phyloP scores from a whole-genome alignment of 495 filamentous ascomycete species.

The Cryomyces minteri region DNA sequence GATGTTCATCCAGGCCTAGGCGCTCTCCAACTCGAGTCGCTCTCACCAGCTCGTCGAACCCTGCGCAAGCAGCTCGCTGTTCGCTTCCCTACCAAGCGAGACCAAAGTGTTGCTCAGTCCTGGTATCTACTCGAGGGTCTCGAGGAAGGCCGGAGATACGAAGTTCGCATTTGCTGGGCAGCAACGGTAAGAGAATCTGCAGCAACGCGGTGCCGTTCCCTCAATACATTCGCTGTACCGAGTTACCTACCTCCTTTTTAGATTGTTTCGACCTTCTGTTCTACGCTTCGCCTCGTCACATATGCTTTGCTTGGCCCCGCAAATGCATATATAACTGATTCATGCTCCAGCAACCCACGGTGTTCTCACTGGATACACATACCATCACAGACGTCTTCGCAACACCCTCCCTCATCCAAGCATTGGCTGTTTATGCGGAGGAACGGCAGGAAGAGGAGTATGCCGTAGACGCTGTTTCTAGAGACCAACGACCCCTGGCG shows the following conservation, averaged over 20 bases:
- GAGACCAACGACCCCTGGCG: constrained; percentile 7
- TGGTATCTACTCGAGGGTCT: constrained; percentile 79
- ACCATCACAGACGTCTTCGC: constrained; percentile 37
- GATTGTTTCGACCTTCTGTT: no score
- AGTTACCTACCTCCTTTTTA: no score
- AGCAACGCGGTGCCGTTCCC: no score
- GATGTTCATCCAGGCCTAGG: constrained; percentile 35
- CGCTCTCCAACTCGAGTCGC: constrained; percentile 41
- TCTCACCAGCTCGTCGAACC: constrained; percentile 35
- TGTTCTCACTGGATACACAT: constrained; percentile 51
- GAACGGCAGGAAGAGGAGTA: constrained; percentile 19
- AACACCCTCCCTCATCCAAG: constrained; percentile 39
- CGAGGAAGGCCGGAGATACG: constrained; percentile 57
- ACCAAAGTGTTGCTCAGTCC: constrained; percentile 41
- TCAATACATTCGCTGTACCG: no score
- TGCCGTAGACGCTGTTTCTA: neutral
- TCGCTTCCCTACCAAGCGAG: constrained; percentile 38
- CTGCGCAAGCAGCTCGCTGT: constrained; percentile 43
- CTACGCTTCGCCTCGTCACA: no score
- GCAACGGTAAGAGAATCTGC: constrained; percentile 43
- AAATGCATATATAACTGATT: no score
- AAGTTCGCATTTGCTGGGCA: constrained; percentile 85
- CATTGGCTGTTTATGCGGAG: constrained; percentile 43
- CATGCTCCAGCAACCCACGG: constrained; percentile 59
- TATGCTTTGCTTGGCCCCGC: no score